Base-by-base conservation (phyloP, 176 grass and related monocot genomes). In the Eragrostis curvula region DNA sequence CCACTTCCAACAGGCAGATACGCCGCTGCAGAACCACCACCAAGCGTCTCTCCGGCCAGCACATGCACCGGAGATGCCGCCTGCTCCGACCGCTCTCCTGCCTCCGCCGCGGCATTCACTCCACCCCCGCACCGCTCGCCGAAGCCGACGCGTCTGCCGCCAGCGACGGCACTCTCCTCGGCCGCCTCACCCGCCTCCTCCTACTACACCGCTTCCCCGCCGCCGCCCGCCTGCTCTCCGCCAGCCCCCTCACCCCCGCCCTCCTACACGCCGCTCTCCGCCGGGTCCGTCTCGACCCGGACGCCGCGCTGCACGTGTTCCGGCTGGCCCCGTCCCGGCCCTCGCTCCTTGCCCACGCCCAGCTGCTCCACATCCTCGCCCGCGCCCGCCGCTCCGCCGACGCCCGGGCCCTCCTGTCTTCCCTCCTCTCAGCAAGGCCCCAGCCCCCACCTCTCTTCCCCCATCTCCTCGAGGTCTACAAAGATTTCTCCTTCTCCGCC, bases 321-420 rank as follows among this genome's bases (percentile, higher is more conserved):
- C 82, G 79, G 68, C 80, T 92, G 45, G 85, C 87, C 27, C 79
- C 81, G n/a, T 94, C 41, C 17, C 81, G 73, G 39, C 92, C 90
- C 2, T 85, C 88, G 2, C 67, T 74, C 17, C 64, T 84, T 55
- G 89, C 95, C 3, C 89, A 97, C 70, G 93, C 92, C 52, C 89
- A 92, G 71, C 73, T 97, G 32, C 43, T 97, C 15, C 95, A 94
- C 68, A 94, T 94, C 86, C 87, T 97, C 67, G 91, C 88, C 11
- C 85, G 50, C 32, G 90, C 83, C 56, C 92, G 95, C 58, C 90
- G 89, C 53, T 89, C 87, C 14, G 48, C 70, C 29, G 84, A 87
- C 10, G 86, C 92, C 11, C 91, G 90, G 18, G 81, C 27, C 11
- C 75, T 87, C 39, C 73, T 94, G 78, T 78, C 82, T 27, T 91